Conservation (phyloP, 345 rosid species). For the Chamaenerion angustifolium region DNA sequence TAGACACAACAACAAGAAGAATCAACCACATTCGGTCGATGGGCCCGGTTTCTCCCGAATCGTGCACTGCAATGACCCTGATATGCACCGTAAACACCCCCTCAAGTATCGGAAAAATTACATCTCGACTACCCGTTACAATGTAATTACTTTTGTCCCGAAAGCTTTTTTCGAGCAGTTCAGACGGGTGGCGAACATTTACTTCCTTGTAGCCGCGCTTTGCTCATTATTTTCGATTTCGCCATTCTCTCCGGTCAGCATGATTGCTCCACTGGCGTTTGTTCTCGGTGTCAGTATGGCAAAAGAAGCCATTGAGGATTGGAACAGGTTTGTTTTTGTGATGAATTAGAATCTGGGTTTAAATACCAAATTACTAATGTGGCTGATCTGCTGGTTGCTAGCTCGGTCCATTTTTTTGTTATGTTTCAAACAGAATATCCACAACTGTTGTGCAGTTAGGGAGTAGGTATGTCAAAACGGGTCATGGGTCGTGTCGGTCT, state of each 20-base stretch:
- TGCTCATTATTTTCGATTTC: conserved; percentile 7
- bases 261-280: conserved; percentile 2
- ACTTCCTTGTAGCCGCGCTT: conserved; percentile 12
- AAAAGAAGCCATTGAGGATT: conserved; percentile 14
- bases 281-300: conserved; percentile 10
- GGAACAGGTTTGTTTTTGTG: background rate
- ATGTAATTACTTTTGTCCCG: conserved; percentile 10
- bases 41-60: conserved; percentile 3
- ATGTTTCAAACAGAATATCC: too few species aligned
- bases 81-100: background rate
- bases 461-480: too few species aligned
- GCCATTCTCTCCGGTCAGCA: conserved; percentile 7
- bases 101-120: conserved; percentile 4
- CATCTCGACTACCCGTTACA: conserved; percentile 11
- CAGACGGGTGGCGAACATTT: conserved; percentile 14
- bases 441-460: too few species aligned
- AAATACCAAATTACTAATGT: too few species aligned
- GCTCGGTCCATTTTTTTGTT: too few species aligned
- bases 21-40: background rate
- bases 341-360: too few species aligned
- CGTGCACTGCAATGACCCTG: conserved; percentile 7
- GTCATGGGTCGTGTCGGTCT: too few species aligned
- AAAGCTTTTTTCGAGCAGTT: conserved; percentile 14
- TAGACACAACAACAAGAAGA: background rate
- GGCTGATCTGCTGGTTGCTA: too few species aligned